Percentiles rank a stretch among this genome's conserved stretches.
These are phyloP conservation scores for Mycena chlorophos DNA, from an alignment of 768 basidiomycete species.

Conservation along the genomic window DNA sequence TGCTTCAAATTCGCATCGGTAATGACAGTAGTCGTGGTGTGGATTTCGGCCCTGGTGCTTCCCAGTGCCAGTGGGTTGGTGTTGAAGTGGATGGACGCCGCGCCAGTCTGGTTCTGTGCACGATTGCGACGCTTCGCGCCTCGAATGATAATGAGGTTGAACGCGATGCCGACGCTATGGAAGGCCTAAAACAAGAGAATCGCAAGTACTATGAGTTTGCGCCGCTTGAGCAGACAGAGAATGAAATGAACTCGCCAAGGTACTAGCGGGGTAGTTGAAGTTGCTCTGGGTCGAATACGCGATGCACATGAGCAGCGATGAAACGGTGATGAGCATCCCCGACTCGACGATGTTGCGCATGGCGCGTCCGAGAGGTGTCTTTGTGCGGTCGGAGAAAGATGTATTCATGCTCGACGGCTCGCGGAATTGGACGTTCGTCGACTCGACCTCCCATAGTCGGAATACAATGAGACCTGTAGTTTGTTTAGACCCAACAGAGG, in stretches of 20 bases:
- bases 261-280: conserved; percentile 1
- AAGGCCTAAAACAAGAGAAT: not conserved
- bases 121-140: not conserved
- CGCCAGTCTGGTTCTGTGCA: not conserved
- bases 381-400: not conserved
- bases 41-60: not conserved
- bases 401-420: not conserved
- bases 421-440: not conserved
- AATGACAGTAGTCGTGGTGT: not conserved
- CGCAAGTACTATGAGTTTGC: too few species aligned
- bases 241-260: not conserved
- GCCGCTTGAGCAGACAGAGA: too few species aligned
- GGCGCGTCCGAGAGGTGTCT: not conserved
- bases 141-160: conserved; percentile 1
- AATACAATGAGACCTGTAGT: conserved; percentile 8
- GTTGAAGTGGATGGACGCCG: not conserved
- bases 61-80: not conserved
- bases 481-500: not conserved
- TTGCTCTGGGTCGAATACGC: conserved; percentile 4
- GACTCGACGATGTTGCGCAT: conserved; percentile 13
- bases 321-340: conserved; percentile 5
- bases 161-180: not conserved
- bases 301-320: conserved; percentile 2
- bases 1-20: not conserved
- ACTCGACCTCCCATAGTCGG: conserved; percentile 4